Conservation (phyloP, 192 early-diverging fungal species). For the Podila verticillata region DNA sequence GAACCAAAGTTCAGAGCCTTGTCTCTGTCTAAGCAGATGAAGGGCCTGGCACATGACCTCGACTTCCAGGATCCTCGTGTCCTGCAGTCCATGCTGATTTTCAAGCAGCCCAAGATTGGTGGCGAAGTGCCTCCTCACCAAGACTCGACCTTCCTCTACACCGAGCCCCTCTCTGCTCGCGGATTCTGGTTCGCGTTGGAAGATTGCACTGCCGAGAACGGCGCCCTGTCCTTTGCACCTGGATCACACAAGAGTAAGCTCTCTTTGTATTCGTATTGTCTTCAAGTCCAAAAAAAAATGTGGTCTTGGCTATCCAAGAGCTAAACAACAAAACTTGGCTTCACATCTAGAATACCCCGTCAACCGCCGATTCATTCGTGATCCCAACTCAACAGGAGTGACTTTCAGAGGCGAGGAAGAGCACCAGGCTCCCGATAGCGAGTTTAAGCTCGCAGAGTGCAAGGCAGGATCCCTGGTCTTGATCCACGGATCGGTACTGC, state of each 20-base stretch:
- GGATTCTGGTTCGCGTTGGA: slow-evolving; percentile 95
- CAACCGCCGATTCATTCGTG: slow-evolving; percentile 70
- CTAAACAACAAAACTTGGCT: background rate
- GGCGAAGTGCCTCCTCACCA: slow-evolving; percentile 86
- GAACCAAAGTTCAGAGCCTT: slow-evolving; percentile 81
- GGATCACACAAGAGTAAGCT: slow-evolving; percentile 81
- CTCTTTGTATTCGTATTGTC: background rate
- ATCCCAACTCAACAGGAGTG: slow-evolving; percentile 63
- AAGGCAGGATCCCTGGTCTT: slow-evolving; percentile 82
- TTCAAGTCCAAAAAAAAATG: background rate
- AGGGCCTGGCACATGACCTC: slow-evolving; percentile 64
- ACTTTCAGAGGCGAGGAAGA: slow-evolving; percentile 64
- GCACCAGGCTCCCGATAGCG: slow-evolving; percentile 51
- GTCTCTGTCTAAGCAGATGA: slow-evolving; percentile 63
- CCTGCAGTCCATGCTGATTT: slow-evolving; percentile 94
- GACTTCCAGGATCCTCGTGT: slow-evolving; percentile 78
- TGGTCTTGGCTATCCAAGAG: background rate
- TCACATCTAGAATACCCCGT: slow-evolving; percentile 58
- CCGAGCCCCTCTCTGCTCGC: slow-evolving; percentile 81
- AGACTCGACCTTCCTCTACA: slow-evolving; percentile 93
- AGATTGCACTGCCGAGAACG: slow-evolving; percentile 88
- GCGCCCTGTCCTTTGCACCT: slow-evolving; percentile 86
- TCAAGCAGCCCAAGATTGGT: slow-evolving; percentile 74
- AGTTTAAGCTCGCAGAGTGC: slow-evolving; percentile 67
- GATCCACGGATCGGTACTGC: slow-evolving; percentile 88